Evolutionary conservation across 2,329 filamentous ascomycete genomes (phyloP).

Genomic region (Parastagonospora avenae): DNA sequence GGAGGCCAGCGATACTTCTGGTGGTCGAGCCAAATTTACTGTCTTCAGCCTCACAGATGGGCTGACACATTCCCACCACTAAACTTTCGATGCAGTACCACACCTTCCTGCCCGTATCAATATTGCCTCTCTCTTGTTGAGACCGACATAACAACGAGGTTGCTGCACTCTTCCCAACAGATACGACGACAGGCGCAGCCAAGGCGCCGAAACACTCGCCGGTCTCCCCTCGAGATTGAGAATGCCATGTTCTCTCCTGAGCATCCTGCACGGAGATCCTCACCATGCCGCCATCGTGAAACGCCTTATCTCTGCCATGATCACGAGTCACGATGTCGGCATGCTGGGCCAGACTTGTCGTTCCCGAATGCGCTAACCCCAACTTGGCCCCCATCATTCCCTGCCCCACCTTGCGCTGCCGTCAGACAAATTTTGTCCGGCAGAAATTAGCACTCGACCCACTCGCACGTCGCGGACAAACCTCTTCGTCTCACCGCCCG

Average conservation of each 20-base stretch:
- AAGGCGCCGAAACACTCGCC: not conserved
- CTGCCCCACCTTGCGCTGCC: constrained; percentile 30
- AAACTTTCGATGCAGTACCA: not conserved
- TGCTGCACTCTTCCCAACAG: not conserved
- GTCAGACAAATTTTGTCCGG: constrained; percentile 28
- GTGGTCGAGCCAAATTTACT: constrained; percentile 26
- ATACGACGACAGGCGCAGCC: not conserved
- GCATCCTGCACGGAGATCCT: not conserved
- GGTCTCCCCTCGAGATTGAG: not conserved
- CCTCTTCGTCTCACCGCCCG: constrained; percentile 25
- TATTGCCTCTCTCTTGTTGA: not conserved
- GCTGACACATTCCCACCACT: constrained; percentile 8
- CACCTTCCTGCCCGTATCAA: not conserved
- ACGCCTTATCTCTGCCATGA: constrained; percentile 15
- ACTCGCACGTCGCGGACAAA: constrained; percentile 15
- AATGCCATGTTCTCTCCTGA: constrained; percentile 1
- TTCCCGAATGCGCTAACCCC: constrained; percentile 21
- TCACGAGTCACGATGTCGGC: constrained; percentile 6
- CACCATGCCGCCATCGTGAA: constrained; percentile 21
- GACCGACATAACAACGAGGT: not conserved
- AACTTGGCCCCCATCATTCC: constrained; percentile 20
- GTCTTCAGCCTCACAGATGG: constrained; percentile 11
- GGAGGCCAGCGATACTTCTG: not conserved
- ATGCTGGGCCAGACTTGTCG: constrained; percentile 25
- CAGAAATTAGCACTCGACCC: constrained; percentile 30